Conservation (phyloP, 2,329 filamentous ascomycete species). For the Stagonosporopsis chrysanthemi region DNA sequence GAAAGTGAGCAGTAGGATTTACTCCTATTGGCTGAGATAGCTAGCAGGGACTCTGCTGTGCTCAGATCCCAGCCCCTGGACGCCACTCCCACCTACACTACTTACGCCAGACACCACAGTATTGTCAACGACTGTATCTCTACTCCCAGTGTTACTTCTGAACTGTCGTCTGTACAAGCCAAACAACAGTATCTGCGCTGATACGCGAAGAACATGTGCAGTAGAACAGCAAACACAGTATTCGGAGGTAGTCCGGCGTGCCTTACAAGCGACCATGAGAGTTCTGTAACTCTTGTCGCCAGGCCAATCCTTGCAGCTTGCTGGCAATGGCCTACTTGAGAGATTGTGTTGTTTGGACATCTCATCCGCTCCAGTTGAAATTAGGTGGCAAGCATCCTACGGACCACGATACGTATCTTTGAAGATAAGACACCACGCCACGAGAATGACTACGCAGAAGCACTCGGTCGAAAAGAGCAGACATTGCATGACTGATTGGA, state of each 20-base stretch:
- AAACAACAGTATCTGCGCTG: not conserved
- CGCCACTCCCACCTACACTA: too few relatives aligned
- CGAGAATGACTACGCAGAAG: not conserved
- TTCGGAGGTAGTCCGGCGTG: too few relatives aligned
- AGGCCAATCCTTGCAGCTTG: not conserved
- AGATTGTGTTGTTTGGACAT: not conserved
- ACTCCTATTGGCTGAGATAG: too few relatives aligned
- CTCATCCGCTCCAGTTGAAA: not conserved
- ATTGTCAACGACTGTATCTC: not conserved
- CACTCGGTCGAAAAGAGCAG: not conserved
- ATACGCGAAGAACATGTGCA: not conserved
- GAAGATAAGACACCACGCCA: too few relatives aligned
- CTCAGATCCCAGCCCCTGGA: too few relatives aligned
- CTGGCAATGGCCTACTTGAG: not conserved
- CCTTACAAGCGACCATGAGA: not conserved
- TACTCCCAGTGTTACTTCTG: not conserved
- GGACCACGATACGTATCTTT: not conserved
- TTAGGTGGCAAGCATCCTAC: not conserved
- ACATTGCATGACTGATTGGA: not conserved
- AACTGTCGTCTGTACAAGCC: not conserved
- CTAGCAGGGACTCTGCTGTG: too few relatives aligned
- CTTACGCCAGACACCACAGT: too few relatives aligned
- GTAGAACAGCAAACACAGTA: not conserved
- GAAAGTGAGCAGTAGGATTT: too few relatives aligned
- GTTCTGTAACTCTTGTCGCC: not conserved